Base-by-base conservation (phyloP, 306 rosid genomes). In the Malus sylvestris region DNA sequence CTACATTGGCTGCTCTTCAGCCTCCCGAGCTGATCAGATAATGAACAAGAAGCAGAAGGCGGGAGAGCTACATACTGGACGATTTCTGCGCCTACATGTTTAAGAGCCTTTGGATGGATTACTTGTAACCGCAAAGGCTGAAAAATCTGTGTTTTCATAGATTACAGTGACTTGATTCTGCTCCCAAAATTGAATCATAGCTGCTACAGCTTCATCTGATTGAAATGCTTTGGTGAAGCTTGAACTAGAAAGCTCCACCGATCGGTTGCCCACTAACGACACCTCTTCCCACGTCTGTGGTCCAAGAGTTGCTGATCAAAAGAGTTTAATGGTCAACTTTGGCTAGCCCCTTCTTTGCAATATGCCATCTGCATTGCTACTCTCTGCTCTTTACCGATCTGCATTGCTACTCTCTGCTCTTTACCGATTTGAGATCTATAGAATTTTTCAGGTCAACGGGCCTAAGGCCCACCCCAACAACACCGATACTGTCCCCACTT, bases 81-180 rank as follows among this genome's bases (percentile, higher is more conserved):
- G 30, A 73, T 59, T 59, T 73, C 29, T 1, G 79, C 63, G 4
- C 46, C 79, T 9, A 57, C 74, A 13, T 42, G 25, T 72, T 72
- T 67, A 33, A 80, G 63, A 14, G 83, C 64, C 2, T 51, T 62
- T 6, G 4, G 75, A 27, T 40, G 74, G 44, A 22, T 44, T 4
- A 1, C 70, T 73, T 7, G 15, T 4, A 59, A 74, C n/a, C 13
- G 46, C 71, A 15, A 25, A 30, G 6, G 30, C 79, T 12, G 71
- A 27, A 8, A 62, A 53, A 46, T 68, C 61, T 25, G 23, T 42
- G 64, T 80, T 79, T 61, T 74, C 79, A 33, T 74, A 80, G 40
- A 80, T 80, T 23, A 74, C 44, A 33, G 62, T 74, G 51, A 74
- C 83, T 67, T 74, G 70, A 23, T 75, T 16, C 83, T 76, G 68